phyloP scores from a whole-genome alignment of 441 rosid genomes.

The Rhodomyrtus psidioides region DNA sequence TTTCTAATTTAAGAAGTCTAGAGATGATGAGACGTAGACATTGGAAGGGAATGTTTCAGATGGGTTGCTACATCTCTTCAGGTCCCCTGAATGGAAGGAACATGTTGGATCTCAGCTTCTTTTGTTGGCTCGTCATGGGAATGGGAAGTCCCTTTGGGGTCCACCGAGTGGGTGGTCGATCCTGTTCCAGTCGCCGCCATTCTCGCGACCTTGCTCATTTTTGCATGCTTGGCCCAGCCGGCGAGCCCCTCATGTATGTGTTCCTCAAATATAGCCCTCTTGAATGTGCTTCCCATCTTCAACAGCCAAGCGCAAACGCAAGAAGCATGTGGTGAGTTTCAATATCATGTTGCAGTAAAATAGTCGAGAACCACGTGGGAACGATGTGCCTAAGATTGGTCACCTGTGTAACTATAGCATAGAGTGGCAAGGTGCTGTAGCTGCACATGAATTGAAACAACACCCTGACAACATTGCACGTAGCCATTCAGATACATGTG shows the following conservation, averaged over 20 bases:
- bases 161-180: background rate
- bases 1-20: background rate
- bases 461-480: conserved; percentile 18
- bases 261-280: conserved; percentile 71
- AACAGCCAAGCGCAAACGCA: background rate
- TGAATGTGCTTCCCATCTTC: conserved; percentile 91
- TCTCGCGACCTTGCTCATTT: conserved; percentile 20
- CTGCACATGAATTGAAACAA: conserved; percentile 79
- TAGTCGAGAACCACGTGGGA: background rate
- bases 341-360: background rate
- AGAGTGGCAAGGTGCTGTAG: conserved; percentile 90
- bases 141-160: background rate
- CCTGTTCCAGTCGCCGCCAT: background rate
- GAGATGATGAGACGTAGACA: background rate
- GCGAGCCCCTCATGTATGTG: conserved; percentile 42
- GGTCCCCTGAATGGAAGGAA: background rate
- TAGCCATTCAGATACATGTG: background rate
- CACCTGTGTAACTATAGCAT: conserved; percentile 86
- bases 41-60: background rate
- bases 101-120: background rate
- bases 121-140: background rate
- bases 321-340: background rate
- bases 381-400: background rate
- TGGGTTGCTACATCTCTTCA: background rate
- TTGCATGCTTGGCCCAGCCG: conserved; percentile 58